phyloP scores from a whole-genome alignment of 2,329 filamentous ascomycete genomes.

The Xylariaceae sp. region DNA sequence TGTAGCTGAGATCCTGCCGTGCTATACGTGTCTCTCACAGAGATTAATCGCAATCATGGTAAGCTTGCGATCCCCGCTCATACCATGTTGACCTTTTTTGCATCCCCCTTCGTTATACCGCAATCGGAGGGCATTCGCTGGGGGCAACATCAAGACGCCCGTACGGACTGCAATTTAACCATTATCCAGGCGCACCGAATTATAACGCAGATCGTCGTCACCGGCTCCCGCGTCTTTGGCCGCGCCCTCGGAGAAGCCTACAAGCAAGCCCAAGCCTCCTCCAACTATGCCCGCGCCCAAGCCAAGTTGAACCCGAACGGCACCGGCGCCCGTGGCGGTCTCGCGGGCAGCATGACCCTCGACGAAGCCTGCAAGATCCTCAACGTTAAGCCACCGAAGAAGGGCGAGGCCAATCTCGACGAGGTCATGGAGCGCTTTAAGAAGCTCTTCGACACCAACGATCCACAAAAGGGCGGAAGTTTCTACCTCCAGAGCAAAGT shows the following conservation, averaged over 20 bases:
- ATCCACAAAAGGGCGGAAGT: conserved; percentile 91
- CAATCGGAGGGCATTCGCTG: neutral
- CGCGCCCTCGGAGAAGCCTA: conserved; percentile 93
- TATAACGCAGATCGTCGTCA: conserved; percentile 87
- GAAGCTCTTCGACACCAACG: conserved; percentile 88
- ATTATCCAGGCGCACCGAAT: conserved; percentile 77
- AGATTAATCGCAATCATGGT: too few relatives aligned
- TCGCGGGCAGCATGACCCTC: conserved; percentile 75
- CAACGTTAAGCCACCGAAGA: conserved; percentile 85
- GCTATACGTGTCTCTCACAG: too few relatives aligned
- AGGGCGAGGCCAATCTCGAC: conserved; percentile 72
- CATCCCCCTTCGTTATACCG: neutral
- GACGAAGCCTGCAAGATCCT: conserved; percentile 97
- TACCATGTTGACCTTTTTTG: neutral
- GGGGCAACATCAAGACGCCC: neutral
- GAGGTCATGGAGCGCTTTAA: conserved; percentile 85
- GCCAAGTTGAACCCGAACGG: conserved; percentile 52
- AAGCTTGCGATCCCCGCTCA: too few relatives aligned
- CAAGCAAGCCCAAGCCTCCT: conserved; percentile 86
- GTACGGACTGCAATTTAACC: conserved; percentile 2
- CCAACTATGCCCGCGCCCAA: conserved; percentile 73
- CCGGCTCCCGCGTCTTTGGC: conserved; percentile 85
- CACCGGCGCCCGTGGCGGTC: conserved; percentile 34
- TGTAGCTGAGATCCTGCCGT: too few relatives aligned
- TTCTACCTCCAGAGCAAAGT: conserved; percentile 99